Evolutionary conservation across 495 filamentous ascomycete genomes (phyloP), one percentile per base, ranked within the genome.

Genomic region (Neurospora sp.): DNA sequence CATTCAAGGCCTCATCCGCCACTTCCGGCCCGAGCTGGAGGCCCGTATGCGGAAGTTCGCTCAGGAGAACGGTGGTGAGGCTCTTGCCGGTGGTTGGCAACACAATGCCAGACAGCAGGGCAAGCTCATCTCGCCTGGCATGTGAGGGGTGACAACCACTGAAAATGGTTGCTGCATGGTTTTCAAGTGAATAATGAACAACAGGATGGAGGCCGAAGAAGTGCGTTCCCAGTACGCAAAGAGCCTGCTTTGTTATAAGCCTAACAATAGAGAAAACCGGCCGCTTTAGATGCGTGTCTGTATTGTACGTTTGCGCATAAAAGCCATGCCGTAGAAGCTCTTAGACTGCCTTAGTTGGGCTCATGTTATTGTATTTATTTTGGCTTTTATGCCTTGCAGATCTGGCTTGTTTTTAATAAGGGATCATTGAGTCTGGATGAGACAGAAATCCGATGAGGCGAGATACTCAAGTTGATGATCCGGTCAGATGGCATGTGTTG

Each of bases 11-110:
- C 88, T 99, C 75, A 98, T 99, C 83, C 90, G 96, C 76, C 96
- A 99, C 84, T 99, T 99, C 86, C 87, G 96, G 76, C 96, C 94
- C 39, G 95, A 99, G 82, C 84, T 99, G 71, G 94, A 98, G 87
- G 91, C 90, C 37, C 87, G 94, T 75, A 95, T 98, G 83, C 86
- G 88, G 81, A 88, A 91, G 71, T 93, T 91, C 80, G 86, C 91
- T 59, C 84, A 92, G 81, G 83, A 89, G 82, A 81, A 86, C 72
- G 92, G 92, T 72, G 91, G 90, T 70, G 82, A 88, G 76, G 88
- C 92, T 69, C 85, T 93, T 78, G 94, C 93, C 54, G 96, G 96
- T 79, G 96, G 96, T 48, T 98, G 94, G 96, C 84, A 86, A 75
- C 92, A 92, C 72, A 86, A 93, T 82, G 85, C 93, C 73, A 84